These are phyloP conservation scores for Cadophora sp. DNA, from an alignment of 2,329 filamentous ascomycete species.

Conservation along the genomic window DNA sequence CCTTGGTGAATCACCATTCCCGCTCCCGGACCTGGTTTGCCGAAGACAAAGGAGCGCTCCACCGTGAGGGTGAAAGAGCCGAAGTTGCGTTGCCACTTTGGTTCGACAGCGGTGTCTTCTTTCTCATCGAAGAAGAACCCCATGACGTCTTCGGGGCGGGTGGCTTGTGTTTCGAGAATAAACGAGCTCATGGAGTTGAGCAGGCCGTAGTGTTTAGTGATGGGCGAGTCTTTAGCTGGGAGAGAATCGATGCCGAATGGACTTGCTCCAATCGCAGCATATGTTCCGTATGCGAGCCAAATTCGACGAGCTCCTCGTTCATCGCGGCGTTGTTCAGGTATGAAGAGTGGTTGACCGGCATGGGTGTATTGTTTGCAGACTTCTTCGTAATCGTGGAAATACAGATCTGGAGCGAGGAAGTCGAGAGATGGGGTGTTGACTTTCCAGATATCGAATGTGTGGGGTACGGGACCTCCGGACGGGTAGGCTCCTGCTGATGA, in stretches of 20 bases:
- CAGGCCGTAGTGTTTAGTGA: slow-evolving; percentile 38
- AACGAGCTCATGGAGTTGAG: slow-evolving; percentile 41
- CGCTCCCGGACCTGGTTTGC: slow-evolving; percentile 47
- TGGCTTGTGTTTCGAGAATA: slow-evolving; percentile 40
- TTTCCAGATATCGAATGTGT: slow-evolving; percentile 50
- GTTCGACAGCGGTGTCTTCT: slow-evolving; percentile 17
- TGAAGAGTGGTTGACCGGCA: slow-evolving; percentile 53
- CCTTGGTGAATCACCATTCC: slow-evolving; percentile 49
- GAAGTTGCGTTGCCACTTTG: slow-evolving; percentile 26
- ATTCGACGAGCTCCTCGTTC: slow-evolving; percentile 51
- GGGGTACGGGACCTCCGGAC: slow-evolving; percentile 45
- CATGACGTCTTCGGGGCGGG: slow-evolving; percentile 44
- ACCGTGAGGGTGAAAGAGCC: slow-evolving; percentile 46
- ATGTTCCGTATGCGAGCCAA: slow-evolving; percentile 51
- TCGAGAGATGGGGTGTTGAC: slow-evolving; percentile 50
- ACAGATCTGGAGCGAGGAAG: slow-evolving; percentile 55
- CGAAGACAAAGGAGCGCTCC: slow-evolving; percentile 51
- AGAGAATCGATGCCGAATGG: slow-evolving; percentile 51
- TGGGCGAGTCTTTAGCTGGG: slow-evolving; percentile 19
- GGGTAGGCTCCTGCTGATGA: slow-evolving; percentile 47
- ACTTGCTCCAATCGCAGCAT: slow-evolving; percentile 47
- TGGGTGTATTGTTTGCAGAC: slow-evolving; percentile 53
- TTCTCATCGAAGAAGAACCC: slow-evolving; percentile 50
- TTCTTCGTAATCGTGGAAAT: slow-evolving; percentile 54
- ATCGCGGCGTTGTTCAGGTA: slow-evolving; percentile 59